These are phyloP conservation scores for Hyphopichia wangnamkhiaoensis DNA, from an alignment of 1,139 yeast genomes.

Conservation along the genomic window DNA sequence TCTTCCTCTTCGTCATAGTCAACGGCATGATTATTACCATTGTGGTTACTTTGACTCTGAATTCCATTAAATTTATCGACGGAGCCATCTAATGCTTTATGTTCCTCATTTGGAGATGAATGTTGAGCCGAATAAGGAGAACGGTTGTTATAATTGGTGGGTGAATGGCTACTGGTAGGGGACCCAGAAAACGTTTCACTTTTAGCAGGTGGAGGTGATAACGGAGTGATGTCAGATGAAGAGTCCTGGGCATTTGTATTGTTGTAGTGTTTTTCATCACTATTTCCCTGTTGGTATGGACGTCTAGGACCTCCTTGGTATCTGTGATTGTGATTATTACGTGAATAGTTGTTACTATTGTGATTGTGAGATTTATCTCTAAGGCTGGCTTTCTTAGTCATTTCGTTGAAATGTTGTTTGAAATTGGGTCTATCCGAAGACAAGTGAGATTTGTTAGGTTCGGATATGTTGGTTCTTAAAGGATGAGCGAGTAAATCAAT, in stretches of 20 bases:
- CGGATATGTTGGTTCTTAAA: background rate
- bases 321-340: background rate
- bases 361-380: too few species aligned
- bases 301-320: background rate
- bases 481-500: slow-evolving; percentile 3
- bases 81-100: too few species aligned
- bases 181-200: background rate
- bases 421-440: slow-evolving; percentile 28
- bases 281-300: background rate
- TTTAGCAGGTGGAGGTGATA: background rate
- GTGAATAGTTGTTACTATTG: background rate
- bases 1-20: background rate
- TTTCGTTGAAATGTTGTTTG: slow-evolving; percentile 32
- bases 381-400: slow-evolving; percentile 10
- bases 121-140: background rate
- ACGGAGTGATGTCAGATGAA: background rate
- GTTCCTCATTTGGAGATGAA: too few species aligned
- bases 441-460: slow-evolving; percentile 2
- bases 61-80: too few species aligned
- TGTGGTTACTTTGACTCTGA: background rate
- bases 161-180: background rate
- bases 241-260: too few species aligned
- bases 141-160: background rate
- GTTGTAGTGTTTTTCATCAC: too few species aligned
- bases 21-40: background rate